Percentiles rank a stretch among this genome's conserved stretches.
Conservation (phyloP, 2,329 filamentous ascomycete genomes). For the Colletotrichum viniferum region DNA sequence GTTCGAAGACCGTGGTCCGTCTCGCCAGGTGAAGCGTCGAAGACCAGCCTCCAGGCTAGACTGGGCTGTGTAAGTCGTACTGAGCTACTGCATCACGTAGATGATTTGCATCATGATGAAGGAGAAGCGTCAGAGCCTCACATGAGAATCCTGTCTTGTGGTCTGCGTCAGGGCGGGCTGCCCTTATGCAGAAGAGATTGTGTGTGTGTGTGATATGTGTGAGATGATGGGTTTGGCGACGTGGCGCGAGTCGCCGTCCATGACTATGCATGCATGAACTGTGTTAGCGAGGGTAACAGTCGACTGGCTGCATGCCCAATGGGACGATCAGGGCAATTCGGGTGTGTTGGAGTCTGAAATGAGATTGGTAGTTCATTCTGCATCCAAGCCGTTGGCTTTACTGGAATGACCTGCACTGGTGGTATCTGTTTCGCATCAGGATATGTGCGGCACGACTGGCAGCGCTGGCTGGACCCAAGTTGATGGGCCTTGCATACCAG, state of each 20-base stretch:
- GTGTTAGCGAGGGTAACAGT: neutral
- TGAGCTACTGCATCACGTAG: neutral
- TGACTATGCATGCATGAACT: constrained; percentile 1
- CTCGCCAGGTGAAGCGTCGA: neutral
- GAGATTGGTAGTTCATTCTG: neutral
- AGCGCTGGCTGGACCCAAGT: neutral
- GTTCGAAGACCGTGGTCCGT: neutral
- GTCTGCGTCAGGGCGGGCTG: neutral
- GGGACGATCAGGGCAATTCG: neutral
- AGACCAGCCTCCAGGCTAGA: neutral
- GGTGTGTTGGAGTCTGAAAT: neutral
- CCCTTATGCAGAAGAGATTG: neutral
- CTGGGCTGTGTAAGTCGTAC: neutral
- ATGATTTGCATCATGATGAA: neutral
- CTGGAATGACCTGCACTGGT: neutral
- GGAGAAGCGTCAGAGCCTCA: neutral
- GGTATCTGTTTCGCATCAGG: neutral
- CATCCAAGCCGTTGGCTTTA: neutral
- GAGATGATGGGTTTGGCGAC: neutral
- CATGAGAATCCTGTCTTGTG: neutral
- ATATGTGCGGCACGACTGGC: neutral
- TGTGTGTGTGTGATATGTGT: neutral
- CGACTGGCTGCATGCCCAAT: neutral
- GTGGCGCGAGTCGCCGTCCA: neutral
- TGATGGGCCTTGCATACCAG: neutral